Percentiles rank a stretch among this genome's conserved stretches.
Evolutionary conservation across 345 rosid genomes (phyloP).

Genomic region (Corymbia maculata): DNA sequence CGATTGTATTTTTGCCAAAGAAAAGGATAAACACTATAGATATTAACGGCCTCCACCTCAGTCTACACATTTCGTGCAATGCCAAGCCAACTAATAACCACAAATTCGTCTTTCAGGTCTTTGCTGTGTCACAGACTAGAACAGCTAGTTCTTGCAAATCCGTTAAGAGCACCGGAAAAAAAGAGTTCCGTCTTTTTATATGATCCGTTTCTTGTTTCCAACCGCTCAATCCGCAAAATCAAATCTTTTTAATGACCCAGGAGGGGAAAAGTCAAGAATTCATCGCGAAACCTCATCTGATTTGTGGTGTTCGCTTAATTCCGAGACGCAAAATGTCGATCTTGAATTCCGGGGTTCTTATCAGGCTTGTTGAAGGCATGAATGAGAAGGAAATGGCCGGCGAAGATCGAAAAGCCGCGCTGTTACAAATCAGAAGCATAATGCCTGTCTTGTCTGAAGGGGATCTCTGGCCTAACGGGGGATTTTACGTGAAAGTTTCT

Average conservation of each 20-base stretch:
- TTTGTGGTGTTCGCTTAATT: not conserved
- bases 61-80: not conserved
- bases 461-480: constrained; percentile 70
- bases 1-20: no score
- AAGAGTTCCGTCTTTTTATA: not conserved
- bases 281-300: not conserved
- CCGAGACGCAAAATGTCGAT: constrained; percentile 20
- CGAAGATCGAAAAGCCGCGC: constrained; percentile 25
- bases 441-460: constrained; percentile 60
- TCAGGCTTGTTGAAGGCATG: constrained; percentile 51
- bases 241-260: not conserved
- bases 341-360: constrained; percentile 44
- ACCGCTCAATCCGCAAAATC: not conserved
- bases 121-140: not conserved
- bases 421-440: constrained; percentile 66
- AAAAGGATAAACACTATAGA: not conserved
- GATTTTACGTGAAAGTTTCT: constrained; percentile 56
- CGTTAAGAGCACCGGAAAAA: not conserved
- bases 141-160: not conserved
- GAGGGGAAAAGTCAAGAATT: not conserved
- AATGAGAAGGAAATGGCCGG: constrained; percentile 14
- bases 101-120: not conserved
- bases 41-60: not conserved
- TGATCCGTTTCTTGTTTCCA: not conserved
- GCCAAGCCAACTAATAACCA: not conserved